These are phyloP conservation scores for Carex pumila DNA, from an alignment of 176 grass and related monocot genomes.

Conservation along the genomic window DNA sequence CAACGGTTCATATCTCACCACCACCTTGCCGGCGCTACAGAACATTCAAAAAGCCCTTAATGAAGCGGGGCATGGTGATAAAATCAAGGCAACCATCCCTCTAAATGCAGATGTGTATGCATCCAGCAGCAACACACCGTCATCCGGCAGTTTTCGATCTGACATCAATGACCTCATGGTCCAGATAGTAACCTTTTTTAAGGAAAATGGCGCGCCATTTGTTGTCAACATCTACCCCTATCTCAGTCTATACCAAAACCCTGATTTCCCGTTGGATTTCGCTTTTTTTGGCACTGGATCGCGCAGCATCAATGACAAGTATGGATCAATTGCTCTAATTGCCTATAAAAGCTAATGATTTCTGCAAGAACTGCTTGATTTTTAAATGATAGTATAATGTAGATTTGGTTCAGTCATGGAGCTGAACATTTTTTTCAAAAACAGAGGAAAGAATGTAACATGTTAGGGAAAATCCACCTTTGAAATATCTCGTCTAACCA, in stretches of 20 bases:
- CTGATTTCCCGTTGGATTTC: conserved; percentile 61
- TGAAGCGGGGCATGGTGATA: conserved; percentile 39
- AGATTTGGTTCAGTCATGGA: neutral
- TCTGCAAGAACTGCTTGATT: neutral
- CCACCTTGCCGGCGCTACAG: conserved; percentile 56
- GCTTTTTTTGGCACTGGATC: conserved; percentile 62
- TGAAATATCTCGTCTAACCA: neutral
- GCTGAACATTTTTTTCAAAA: neutral
- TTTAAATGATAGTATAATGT: neutral
- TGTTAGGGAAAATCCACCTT: neutral
- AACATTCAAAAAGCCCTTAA: conserved; percentile 79
- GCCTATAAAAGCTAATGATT: neutral
- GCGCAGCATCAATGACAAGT: conserved; percentile 47
- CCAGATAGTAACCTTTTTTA: conserved; percentile 56
- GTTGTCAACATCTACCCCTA: conserved; percentile 89
- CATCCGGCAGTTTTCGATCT: conserved; percentile 47
- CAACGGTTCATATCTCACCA: conserved; percentile 59
- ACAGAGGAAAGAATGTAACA: neutral
- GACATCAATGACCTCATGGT: conserved; percentile 64
- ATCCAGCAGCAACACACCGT: conserved; percentile 45
- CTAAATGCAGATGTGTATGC: conserved; percentile 74
- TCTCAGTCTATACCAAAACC: conserved; percentile 65
- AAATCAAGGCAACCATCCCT: conserved; percentile 51
- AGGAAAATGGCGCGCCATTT: conserved; percentile 48
- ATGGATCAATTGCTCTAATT: neutral